phyloP scores from a whole-genome alignment of 106 monocot genomes.

The Platanthera zijinensis region DNA sequence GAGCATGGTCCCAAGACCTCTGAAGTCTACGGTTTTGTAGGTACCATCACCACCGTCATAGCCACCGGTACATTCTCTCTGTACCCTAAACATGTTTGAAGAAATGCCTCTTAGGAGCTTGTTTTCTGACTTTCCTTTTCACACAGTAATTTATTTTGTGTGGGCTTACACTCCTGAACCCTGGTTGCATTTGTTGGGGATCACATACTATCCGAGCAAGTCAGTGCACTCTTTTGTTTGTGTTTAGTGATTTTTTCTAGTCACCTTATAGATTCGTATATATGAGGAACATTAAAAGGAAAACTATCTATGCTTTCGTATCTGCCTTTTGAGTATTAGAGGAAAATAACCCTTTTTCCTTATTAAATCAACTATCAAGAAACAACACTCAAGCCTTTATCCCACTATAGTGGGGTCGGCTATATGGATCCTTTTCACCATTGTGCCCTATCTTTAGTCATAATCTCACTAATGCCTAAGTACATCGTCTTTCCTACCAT shows the following conservation, averaged over 20 bases:
- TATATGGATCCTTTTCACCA: too few species aligned
- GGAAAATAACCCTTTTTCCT: too few species aligned
- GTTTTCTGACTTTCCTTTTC: not conserved
- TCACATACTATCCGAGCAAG: conserved; percentile 98
- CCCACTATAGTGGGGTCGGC: too few species aligned
- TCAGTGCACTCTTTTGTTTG: conserved; percentile 15
- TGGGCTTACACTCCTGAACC: conserved; percentile 91
- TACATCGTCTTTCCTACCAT: too few species aligned
- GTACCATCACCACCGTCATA: conserved; percentile 84
- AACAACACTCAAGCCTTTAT: too few species aligned
- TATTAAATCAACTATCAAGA: too few species aligned
- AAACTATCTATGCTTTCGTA: too few species aligned
- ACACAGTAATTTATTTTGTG: conserved; percentile 60
- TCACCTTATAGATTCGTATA: too few species aligned
- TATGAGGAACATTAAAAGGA: too few species aligned
- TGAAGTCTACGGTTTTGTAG: conserved; percentile 98
- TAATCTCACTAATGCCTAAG: too few species aligned
- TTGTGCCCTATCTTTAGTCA: too few species aligned
- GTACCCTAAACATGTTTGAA: not conserved
- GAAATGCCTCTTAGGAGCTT: not conserved
- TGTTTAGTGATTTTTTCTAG: not conserved
- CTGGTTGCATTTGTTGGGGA: conserved; percentile 74
- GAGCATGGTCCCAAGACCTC: conserved; percentile 71
- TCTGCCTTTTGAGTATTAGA: too few species aligned
- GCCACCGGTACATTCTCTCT: conserved; percentile 41